A percentile compares a stretch with the other conserved stretches of the same genome.
phyloP scores from a whole-genome alignment of 2,329 filamentous ascomycete species.

The Colletotrichum scovillei region DNA sequence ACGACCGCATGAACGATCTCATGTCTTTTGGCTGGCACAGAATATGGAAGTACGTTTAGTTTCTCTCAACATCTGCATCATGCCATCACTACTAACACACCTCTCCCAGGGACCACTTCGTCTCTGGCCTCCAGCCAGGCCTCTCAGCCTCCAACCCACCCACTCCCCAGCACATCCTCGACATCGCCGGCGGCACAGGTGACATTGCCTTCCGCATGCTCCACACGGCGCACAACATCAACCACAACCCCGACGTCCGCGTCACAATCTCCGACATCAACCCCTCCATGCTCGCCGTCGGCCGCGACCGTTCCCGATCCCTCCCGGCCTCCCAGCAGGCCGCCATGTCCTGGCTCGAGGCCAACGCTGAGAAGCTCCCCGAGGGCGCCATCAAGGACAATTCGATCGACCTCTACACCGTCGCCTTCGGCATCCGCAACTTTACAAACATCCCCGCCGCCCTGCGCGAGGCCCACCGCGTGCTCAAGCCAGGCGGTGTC shows the following conservation, averaged over 20 bases:
- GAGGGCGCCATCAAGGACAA: conserved; percentile 68
- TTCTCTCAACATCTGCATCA: neutral
- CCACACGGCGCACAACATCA: conserved; percentile 83
- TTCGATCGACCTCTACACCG: conserved; percentile 94
- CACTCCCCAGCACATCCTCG: conserved; percentile 79
- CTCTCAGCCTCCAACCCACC: conserved; percentile 58
- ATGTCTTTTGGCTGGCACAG: conserved; percentile 99
- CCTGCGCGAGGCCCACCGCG: conserved; percentile 83
- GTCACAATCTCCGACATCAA: conserved; percentile 98
- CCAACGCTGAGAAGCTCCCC: conserved; percentile 85
- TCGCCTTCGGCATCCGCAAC: conserved; percentile 97
- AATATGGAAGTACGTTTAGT: conserved; percentile 80
- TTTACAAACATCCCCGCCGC: conserved; percentile 93
- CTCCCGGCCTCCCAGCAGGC: conserved; percentile 66
- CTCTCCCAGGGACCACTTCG: conserved; percentile 81
- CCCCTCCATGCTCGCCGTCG: conserved; percentile 91
- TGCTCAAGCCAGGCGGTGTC: conserved; percentile 92
- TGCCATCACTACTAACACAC: conserved; percentile 21
- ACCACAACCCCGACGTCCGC: conserved; percentile 75
- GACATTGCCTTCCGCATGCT: conserved; percentile 98
- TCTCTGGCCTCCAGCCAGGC: conserved; percentile 89
- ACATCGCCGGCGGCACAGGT: conserved; percentile 96
- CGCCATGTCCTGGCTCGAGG: conserved; percentile 81
- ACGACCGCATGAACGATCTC: conserved; percentile 98
- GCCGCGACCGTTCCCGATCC: conserved; percentile 78